Evolutionary conservation across 2,329 filamentous ascomycete species (phyloP).

Genomic region (Cordyceps pruinosa): DNA sequence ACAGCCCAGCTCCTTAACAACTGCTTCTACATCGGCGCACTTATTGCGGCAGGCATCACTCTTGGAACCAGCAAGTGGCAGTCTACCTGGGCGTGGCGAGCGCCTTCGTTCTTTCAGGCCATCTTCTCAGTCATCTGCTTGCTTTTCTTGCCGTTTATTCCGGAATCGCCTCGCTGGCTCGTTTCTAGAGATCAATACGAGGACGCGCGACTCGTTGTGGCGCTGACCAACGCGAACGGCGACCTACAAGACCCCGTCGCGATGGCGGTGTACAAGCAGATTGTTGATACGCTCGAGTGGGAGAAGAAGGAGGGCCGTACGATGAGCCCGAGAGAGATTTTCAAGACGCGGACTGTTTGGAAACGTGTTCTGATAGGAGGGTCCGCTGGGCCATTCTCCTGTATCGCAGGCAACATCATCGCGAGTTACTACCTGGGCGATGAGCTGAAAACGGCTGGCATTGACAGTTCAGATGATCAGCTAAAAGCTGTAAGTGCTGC

Average conservation of each 20-base stretch:
- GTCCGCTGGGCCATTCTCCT: slow-evolving; percentile 31
- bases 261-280: slow-evolving; percentile 21
- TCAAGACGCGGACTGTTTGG: slow-evolving; percentile 40
- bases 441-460: slow-evolving; percentile 39
- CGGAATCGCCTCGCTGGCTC: slow-evolving; percentile 43
- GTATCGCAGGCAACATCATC: slow-evolving; percentile 29
- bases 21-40: slow-evolving; percentile 30
- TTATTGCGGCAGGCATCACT: slow-evolving; percentile 41
- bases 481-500: slow-evolving; percentile 30
- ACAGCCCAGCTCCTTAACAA: slow-evolving; percentile 19
- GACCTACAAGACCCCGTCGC: slow-evolving; percentile 27
- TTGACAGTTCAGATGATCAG: slow-evolving; percentile 35
- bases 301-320: slow-evolving; percentile 37
- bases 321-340: slow-evolving; percentile 38
- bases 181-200: slow-evolving; percentile 32
- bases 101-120: slow-evolving; percentile 28
- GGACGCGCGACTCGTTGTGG: slow-evolving; percentile 35
- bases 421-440: slow-evolving; percentile 33
- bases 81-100: slow-evolving; percentile 30
- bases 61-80: slow-evolving; percentile 27
- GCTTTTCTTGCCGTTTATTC: slow-evolving; percentile 24
- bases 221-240: slow-evolving; percentile 37
- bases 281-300: slow-evolving; percentile 32
- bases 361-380: slow-evolving; percentile 40
- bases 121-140: slow-evolving; percentile 24